These are phyloP conservation scores for Pelargonium citronellum DNA, from an alignment of 441 rosid species.

Conservation along the genomic window DNA sequence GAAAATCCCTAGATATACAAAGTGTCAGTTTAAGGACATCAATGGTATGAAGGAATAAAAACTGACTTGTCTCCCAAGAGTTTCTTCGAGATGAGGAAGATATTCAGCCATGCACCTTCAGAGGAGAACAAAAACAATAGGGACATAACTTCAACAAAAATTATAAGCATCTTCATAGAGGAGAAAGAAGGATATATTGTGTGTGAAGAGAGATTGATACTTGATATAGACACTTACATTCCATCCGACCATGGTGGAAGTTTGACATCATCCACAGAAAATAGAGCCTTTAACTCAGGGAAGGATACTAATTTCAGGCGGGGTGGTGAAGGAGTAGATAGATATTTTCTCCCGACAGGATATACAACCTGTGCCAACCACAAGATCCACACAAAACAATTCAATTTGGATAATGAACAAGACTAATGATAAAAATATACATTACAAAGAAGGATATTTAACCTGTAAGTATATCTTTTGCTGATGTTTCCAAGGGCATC, in stretches of 20 bases:
- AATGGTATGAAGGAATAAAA: slow-evolving; percentile 17
- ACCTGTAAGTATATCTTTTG: slow-evolving; percentile 93
- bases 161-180: slow-evolving; percentile 4
- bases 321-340: slow-evolving; percentile 70
- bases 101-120: slow-evolving; percentile 96
- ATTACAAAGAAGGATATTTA: slow-evolving; percentile 17
- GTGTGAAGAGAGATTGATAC: slow-evolving; percentile 9
- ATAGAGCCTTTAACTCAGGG: slow-evolving; percentile 57
- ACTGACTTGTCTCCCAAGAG: slow-evolving; percentile 69
- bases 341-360: slow-evolving; percentile 69
- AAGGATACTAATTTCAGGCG: slow-evolving; percentile 71
- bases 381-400: slow-evolving; percentile 21
- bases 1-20: slow-evolving; percentile 9
- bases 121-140: slow-evolving; percentile 20
- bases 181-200: slow-evolving; percentile 9
- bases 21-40: slow-evolving; percentile 16
- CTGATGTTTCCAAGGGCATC: slow-evolving; percentile 83
- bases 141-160: slow-evolving; percentile 5
- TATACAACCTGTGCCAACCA: slow-evolving; percentile 47
- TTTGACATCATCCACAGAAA: slow-evolving; percentile 78
- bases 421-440: background rate
- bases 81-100: slow-evolving; percentile 91
- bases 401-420: slow-evolving; percentile 4
- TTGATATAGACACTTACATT: slow-evolving; percentile 44
- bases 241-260: slow-evolving; percentile 89